Percentiles rank a stretch among this genome's conserved stretches.
Conservation (phyloP, 2,329 filamentous ascomycete genomes). For the Ceratocystis papillata region DNA sequence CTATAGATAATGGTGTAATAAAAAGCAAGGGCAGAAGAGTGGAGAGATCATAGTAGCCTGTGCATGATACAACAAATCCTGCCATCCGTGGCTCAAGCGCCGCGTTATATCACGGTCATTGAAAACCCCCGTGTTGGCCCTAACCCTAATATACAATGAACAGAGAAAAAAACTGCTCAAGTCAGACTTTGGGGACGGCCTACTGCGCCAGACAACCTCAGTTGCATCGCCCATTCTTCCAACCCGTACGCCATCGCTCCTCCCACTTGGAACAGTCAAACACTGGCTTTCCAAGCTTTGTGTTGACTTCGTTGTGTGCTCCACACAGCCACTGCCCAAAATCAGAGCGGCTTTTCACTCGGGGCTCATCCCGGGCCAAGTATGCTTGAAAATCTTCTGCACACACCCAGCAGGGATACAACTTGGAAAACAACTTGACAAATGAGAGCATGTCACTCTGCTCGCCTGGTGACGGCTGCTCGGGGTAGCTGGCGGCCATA, state of each 20-base stretch:
- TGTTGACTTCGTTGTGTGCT: conserved; percentile 78
- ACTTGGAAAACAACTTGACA: conserved; percentile 64
- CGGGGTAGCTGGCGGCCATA: conserved; percentile 78
- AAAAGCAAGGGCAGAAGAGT: neutral
- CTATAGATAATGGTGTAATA: too few relatives aligned
- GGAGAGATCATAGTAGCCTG: neutral
- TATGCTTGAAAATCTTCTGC: conserved; percentile 82
- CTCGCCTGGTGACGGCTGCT: conserved; percentile 52
- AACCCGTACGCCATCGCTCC: conserved; percentile 88
- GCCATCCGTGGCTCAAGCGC: neutral
- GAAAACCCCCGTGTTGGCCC: neutral
- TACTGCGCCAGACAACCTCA: conserved; percentile 29
- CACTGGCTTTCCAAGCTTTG: conserved; percentile 75
- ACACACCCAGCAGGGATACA: conserved; percentile 95
- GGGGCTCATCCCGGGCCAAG: conserved; percentile 55
- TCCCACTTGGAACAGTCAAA: conserved; percentile 91
- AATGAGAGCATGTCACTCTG: conserved; percentile 70
- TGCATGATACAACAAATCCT: neutral
- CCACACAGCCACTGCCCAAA: conserved; percentile 77
- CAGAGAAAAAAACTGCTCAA: neutral
- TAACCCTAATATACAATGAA: neutral
- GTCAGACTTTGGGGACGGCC: too few relatives aligned
- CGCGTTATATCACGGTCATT: neutral
- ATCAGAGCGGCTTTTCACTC: conserved; percentile 17
- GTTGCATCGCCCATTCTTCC: conserved; percentile 57